Base-by-base conservation (phyloP, 495 filamentous ascomycete species). In the Hypoxylon subgilvum region DNA sequence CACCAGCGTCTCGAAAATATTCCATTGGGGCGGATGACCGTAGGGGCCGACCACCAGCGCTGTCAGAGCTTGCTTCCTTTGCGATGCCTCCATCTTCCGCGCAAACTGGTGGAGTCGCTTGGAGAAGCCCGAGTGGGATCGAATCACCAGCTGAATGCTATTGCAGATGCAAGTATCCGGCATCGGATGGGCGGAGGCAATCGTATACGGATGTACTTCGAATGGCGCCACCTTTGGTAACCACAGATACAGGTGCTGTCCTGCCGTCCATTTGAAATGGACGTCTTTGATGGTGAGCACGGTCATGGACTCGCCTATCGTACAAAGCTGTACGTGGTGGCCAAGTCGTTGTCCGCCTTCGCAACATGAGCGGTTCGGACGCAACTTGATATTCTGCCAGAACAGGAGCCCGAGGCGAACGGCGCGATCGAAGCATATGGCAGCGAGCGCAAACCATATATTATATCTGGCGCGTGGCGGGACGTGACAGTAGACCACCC, bases 201-300 rank as follows among this genome's bases (percentile, higher is more conserved):
- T 90, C 5, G 90, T 93, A 67, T 92, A 94, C 0, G 91, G 91
- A 48, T 96, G 91, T 0, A 82, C 83, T 68, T 95, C 88, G 3
- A 91, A 65, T 0, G 83, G 82, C 0, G 81, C 84, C 6, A 96
- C 69, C 3, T 75, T 77, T 55, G 88, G 90, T 50, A 87, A 77
- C 60, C 86, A 87, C 4, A 96, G 76, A 55, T 91, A 91, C 2
- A 91, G 77, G 58, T 94, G 88, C 62, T 94, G 90, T 8, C 91
- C 91, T 0, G 90, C 76, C 12, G 76, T 76, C 91, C 91, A 96
- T 13, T 68, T 73, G 54, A 92, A 83, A 17, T 85, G 79, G 0
- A 88, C 83, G 41, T 88, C 82, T 34, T 80, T 74, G 61, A 95
- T 86, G 2, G 84, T 86, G 19, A 96, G 72, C 4, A 84, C 81